phyloP scores from a whole-genome alignment of 2,329 filamentous ascomycete species.

The Aschersonia sp. region DNA sequence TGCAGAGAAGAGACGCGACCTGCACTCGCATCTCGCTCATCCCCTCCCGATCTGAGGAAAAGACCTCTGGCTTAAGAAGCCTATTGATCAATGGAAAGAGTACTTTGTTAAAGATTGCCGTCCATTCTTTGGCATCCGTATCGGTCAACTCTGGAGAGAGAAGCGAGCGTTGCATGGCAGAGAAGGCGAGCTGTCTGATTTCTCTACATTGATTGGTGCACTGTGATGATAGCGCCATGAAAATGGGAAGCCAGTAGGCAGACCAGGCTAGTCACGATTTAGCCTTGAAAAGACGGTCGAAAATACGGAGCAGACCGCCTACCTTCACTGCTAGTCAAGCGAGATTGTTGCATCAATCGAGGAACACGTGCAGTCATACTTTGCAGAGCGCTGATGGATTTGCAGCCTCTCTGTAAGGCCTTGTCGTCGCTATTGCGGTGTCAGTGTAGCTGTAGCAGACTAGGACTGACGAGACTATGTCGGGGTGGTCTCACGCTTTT shows the following conservation, averaged over 20 bases:
- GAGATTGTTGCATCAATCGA: slow-evolving; percentile 78
- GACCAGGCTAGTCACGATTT: slow-evolving; percentile 59
- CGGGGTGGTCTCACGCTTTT: slow-evolving; percentile 11
- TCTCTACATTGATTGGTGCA: slow-evolving; percentile 91
- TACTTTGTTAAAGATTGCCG: slow-evolving; percentile 84
- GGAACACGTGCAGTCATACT: slow-evolving; percentile 71
- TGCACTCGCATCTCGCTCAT: slow-evolving; percentile 95
- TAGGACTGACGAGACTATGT: background rate
- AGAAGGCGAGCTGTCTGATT: slow-evolving; percentile 77
- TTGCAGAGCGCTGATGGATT: slow-evolving; percentile 70
- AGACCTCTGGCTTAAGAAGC: slow-evolving; percentile 86
- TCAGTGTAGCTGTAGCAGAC: background rate
- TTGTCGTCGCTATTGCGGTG: slow-evolving; percentile 19
- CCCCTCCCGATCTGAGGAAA: slow-evolving; percentile 74
- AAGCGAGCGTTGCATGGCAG: slow-evolving; percentile 70
- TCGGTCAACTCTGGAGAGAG: slow-evolving; percentile 73
- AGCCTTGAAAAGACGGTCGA: background rate
- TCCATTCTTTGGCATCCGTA: slow-evolving; percentile 83
- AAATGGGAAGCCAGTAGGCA: slow-evolving; percentile 93
- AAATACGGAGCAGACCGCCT: slow-evolving; percentile 9
- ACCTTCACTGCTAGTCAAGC: slow-evolving; percentile 78
- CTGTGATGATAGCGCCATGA: slow-evolving; percentile 75
- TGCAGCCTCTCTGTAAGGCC: slow-evolving; percentile 61
- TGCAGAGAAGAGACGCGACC: slow-evolving; percentile 79
- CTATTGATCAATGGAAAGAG: slow-evolving; percentile 81